Percentiles rank a stretch among this genome's conserved stretches.
Conservation (phyloP, 2,329 filamentous ascomycete species). For the Fusarium sp. region DNA sequence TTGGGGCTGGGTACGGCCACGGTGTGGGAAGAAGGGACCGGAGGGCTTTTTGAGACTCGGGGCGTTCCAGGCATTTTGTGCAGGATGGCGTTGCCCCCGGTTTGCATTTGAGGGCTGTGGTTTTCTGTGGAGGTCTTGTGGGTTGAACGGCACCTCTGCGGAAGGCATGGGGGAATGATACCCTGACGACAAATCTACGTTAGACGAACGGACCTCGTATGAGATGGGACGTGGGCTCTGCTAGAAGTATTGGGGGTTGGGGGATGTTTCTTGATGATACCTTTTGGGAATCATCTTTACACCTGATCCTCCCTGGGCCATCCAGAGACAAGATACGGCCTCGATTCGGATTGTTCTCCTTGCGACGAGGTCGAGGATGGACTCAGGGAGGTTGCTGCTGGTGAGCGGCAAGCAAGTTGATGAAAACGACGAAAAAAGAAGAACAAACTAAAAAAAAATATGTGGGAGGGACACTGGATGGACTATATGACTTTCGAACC, state of each 20-base stretch:
- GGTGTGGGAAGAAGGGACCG: constrained; percentile 34
- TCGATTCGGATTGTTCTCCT: constrained; percentile 21
- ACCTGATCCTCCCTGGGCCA: constrained; percentile 23
- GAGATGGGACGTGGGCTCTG: constrained; percentile 40
- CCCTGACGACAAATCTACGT: constrained; percentile 51
- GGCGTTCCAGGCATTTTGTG: constrained; percentile 44
- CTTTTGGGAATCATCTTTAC: constrained; percentile 24
- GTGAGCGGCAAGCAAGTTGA: constrained; percentile 21
- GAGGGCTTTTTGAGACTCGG: constrained; percentile 32
- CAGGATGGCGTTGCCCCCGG: constrained; percentile 41
- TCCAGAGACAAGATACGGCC: constrained; percentile 20
- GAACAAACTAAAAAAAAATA: constrained; percentile 41
- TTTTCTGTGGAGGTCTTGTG: constrained; percentile 42
- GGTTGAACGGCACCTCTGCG: constrained; percentile 40
- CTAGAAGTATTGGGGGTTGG: constrained; percentile 41
- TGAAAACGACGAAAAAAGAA: constrained; percentile 39
- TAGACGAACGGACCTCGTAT: constrained; percentile 47
- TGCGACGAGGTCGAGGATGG: constrained; percentile 26
- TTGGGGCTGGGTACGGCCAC: constrained; percentile 37
- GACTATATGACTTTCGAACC: constrained; percentile 40
- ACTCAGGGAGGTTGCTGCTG: constrained; percentile 25
- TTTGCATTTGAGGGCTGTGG: constrained; percentile 44
- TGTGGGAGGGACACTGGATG: constrained; percentile 42
- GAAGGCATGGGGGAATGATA: constrained; percentile 49
- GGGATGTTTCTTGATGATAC: constrained; percentile 20